phyloP scores from a whole-genome alignment of 805 yeast genomes.

The Schizosaccharomyces cryophilus region DNA sequence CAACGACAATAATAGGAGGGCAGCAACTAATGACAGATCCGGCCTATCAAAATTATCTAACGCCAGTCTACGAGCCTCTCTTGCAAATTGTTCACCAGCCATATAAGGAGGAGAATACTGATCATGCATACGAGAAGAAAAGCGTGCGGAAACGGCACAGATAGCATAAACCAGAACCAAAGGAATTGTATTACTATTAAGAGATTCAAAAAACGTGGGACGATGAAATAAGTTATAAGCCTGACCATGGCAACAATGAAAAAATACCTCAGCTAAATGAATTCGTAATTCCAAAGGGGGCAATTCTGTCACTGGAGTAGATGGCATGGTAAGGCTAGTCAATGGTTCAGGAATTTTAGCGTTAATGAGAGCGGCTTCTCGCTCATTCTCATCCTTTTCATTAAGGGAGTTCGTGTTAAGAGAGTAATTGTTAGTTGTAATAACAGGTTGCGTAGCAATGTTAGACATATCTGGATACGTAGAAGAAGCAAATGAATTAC shows the following conservation, averaged over 20 bases:
- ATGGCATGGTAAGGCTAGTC: not conserved
- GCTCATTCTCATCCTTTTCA: not conserved
- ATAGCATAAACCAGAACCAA: constrained; percentile 13
- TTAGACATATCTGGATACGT: too few relatives aligned
- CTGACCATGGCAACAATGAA: constrained; percentile 14
- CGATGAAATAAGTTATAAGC: constrained; percentile 16
- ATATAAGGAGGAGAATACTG: constrained; percentile 8
- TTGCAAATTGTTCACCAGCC: constrained; percentile 11
- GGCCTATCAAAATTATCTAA: constrained; percentile 13
- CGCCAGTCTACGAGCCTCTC: constrained; percentile 10
- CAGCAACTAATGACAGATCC: constrained; percentile 15
- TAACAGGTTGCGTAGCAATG: too few relatives aligned
- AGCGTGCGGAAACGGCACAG: constrained; percentile 16
- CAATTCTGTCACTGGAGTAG: not conserved
- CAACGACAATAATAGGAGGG: constrained; percentile 14
- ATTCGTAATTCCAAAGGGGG: not conserved
- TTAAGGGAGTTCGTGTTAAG: not conserved
- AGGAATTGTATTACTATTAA: constrained; percentile 12
- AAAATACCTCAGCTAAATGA: constrained; percentile 15
- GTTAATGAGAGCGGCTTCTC: not conserved
- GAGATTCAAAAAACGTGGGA: constrained; percentile 12
- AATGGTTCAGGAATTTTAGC: not conserved
- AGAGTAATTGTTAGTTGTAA: not conserved
- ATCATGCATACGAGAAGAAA: constrained; percentile 14
- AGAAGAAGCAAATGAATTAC: too few relatives aligned